phyloP scores from a whole-genome alignment of 2,329 filamentous ascomycete genomes.

The Sporothrix mexicana region DNA sequence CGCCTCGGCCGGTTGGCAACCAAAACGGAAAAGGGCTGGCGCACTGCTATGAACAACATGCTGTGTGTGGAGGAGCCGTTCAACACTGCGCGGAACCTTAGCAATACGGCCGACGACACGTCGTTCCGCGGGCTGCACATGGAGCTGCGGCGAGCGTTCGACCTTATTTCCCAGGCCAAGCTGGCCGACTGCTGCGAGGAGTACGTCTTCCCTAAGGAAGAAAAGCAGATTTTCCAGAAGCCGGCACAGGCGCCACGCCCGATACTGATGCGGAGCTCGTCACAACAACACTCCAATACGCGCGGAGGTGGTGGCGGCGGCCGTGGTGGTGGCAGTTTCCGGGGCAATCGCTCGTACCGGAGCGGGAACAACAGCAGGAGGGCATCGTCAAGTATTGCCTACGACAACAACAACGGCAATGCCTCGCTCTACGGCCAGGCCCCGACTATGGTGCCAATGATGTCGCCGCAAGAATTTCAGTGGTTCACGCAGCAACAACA shows the following conservation, averaged over 20 bases:
- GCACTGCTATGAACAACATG: constrained; percentile 76
- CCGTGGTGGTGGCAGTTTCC: constrained; percentile 55
- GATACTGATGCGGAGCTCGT: constrained; percentile 64
- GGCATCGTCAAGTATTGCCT: constrained; percentile 60
- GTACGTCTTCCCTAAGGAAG: constrained; percentile 86
- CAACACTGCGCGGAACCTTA: constrained; percentile 85
- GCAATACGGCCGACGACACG: constrained; percentile 94
- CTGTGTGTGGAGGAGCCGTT: constrained; percentile 97
- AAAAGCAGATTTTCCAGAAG: constrained; percentile 66
- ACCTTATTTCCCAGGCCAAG: constrained; percentile 77
- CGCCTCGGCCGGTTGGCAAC: constrained; percentile 78
- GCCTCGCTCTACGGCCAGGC: constrained; percentile 48
- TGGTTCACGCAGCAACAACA: constrained; percentile 55
- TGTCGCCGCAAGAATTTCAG: constrained; percentile 54
- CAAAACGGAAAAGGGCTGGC: constrained; percentile 89
- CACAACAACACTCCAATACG: constrained; percentile 58
- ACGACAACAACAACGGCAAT: constrained; percentile 52
- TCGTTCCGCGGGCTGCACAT: constrained; percentile 90
- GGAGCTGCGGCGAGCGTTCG: constrained; percentile 88
- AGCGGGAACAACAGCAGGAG: constrained; percentile 56
- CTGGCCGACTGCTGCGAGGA: constrained; percentile 85
- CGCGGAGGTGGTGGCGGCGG: constrained; percentile 45
- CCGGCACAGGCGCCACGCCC: constrained; percentile 61
- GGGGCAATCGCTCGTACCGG: constrained; percentile 56
- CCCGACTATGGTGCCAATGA: constrained; percentile 49